Conservation (phyloP, 2,329 filamentous ascomycete genomes). For the Fusarium sp. region DNA sequence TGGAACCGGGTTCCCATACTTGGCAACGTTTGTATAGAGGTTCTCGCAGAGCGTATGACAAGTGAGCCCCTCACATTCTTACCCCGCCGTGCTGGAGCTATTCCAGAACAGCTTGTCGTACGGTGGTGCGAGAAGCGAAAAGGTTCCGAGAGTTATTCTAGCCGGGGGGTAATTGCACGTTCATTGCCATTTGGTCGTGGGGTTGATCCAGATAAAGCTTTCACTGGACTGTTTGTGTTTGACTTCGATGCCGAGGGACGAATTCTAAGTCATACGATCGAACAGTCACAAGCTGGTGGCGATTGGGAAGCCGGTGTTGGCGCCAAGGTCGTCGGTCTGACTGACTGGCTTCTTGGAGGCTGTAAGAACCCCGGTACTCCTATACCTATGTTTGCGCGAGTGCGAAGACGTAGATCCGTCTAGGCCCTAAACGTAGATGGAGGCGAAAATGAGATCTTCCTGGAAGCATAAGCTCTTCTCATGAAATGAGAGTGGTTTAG, state of each 20-base stretch:
- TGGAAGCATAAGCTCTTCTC: background rate
- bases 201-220: conserved; percentile 76
- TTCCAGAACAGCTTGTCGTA: conserved; percentile 58
- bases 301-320: conserved; percentile 86
- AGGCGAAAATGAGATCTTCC: background rate
- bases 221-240: conserved; percentile 93
- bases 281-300: conserved; percentile 87
- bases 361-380: conserved; percentile 61
- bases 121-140: conserved; percentile 89
- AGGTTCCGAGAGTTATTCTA: conserved; percentile 52
- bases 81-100: conserved; percentile 65
- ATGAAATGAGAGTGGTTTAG: conserved; percentile 5
- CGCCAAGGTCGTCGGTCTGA: conserved; percentile 87
- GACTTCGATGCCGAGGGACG: conserved; percentile 91
- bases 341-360: conserved; percentile 92
- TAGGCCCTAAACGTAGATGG: conserved; percentile 12
- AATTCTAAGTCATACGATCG: conserved; percentile 90
- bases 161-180: conserved; percentile 59
- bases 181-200: conserved; percentile 54
- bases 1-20: conserved; percentile 95
- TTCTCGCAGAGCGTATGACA: conserved; percentile 90
- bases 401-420: conserved; percentile 43
- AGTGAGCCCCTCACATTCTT: conserved; percentile 66
- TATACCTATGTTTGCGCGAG: conserved; percentile 54
- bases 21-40: conserved; percentile 88